Base-by-base conservation (phyloP, 148 eudicot genomes). In the Chenopodium quinoa region DNA sequence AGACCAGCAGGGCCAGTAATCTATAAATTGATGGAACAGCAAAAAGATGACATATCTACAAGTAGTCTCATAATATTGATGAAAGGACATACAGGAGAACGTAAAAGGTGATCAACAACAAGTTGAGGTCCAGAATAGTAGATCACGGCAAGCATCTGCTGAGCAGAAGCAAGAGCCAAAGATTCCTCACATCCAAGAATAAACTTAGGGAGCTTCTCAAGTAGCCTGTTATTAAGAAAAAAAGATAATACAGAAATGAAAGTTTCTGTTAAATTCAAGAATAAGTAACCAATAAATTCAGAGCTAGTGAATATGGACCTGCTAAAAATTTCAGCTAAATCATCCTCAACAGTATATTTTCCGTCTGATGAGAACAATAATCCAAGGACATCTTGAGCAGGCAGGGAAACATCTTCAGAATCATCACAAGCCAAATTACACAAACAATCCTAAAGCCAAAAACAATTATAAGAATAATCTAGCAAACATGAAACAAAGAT, bases 81-180 rank as follows among this genome's bases (percentile, higher is more conserved):
- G 32, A 16, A 25, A 69, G 74, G 23, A 87, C 97, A 80, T 93
- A 93, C 99, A 81, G 97, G 97, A 81, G 97, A 92, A 67, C 85
- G 88, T 58, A 91, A 85, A 82, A 95, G 89, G 83, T 90, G 90
- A 85, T 89, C 89, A 48, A 86, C 85, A 77, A 93, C 90, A 80
- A 95, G 89, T 82, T 85, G 89, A 76, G 99, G 99, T 74, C 99
- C 99, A 68, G 94, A 90, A 86, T 90, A 90, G 85, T 91, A 95
- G 44, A 94, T 88, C 68, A 92, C 84, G 67, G 90, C 97, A 73
- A 93, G 94, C 81, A 95, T 87, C 87, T 92, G 93, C 78, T 85
- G 93, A 81, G 90, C 90, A 86, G 89, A 90, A 77, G 97, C 91
- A 80, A 94, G 63, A 23, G 92, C 92, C 75, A 88, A 76, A 79